Percentiles rank a stretch among this genome's conserved stretches.
Conservation (phyloP, 108 stramenopile genomes). For the Skeletonema grethae region DNA sequence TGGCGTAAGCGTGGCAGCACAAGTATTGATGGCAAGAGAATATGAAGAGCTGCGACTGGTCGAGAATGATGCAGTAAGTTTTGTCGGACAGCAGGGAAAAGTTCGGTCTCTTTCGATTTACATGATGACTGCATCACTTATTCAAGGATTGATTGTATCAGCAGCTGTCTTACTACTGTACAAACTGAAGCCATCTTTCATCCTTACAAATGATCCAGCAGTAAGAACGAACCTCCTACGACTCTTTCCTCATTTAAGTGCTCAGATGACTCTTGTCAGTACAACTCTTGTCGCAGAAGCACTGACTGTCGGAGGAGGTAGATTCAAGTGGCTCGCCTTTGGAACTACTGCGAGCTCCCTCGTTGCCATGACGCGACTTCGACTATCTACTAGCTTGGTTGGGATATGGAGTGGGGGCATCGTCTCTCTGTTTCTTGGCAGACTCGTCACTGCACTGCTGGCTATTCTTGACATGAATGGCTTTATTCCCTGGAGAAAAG, state of each 20-base stretch:
- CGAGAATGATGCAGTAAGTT: not conserved
- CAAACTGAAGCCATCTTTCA: conserved; percentile 10
- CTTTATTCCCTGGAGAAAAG: not conserved
- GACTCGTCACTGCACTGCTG: conserved; percentile 55
- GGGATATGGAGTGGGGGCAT: conserved; percentile 65
- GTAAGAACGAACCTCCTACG: conserved; percentile 15
- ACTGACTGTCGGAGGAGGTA: conserved; percentile 46
- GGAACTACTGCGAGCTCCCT: conserved; percentile 48
- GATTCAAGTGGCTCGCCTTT: conserved; percentile 48
- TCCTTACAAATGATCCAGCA: conserved; percentile 34
- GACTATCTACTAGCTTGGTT: conserved; percentile 43
- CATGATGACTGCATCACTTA: conserved; percentile 54
- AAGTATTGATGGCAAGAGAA: conserved; percentile 64
- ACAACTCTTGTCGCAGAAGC: conserved; percentile 44
- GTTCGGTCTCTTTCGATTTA: conserved; percentile 49
- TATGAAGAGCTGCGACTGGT: conserved; percentile 20
- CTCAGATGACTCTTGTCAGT: conserved; percentile 46
- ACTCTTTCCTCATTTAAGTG: conserved; percentile 34
- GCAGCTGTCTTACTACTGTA: conserved; percentile 23
- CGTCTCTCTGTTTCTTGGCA: conserved; percentile 60
- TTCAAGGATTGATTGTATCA: conserved; percentile 33
- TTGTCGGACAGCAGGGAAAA: conserved; percentile 9
- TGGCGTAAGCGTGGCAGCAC: conserved; percentile 53
- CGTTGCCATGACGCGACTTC: conserved; percentile 43
- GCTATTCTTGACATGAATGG: conserved; percentile 34